phyloP scores from a whole-genome alignment of 257 asterid species.

The Verbascum thapsus region DNA sequence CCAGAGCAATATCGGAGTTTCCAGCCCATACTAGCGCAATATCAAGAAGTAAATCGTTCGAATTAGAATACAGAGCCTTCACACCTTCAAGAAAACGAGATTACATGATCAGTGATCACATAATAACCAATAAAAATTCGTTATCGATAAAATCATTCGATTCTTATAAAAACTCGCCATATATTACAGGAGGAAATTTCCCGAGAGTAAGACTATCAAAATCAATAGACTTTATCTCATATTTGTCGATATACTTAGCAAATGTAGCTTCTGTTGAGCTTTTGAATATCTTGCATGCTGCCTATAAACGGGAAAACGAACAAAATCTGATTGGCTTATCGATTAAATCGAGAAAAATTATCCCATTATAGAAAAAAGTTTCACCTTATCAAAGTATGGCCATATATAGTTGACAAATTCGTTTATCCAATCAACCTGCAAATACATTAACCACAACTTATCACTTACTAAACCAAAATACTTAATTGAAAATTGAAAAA shows the following conservation, averaged over 20 bases:
- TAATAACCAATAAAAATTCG: not conserved
- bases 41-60: conserved; percentile 69
- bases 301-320: conserved; percentile 41
- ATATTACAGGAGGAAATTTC: conserved; percentile 62
- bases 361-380: not conserved
- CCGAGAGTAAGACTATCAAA: conserved; percentile 73
- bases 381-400: conserved; percentile 85
- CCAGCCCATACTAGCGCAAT: conserved; percentile 79
- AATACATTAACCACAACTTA: not conserved
- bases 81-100: conserved; percentile 48
- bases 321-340: not conserved
- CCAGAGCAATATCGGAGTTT: conserved; percentile 58
- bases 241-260: conserved; percentile 59
- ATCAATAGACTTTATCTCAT: conserved; percentile 50
- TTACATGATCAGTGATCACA: not conserved
- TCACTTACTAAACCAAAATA: not conserved
- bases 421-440: conserved; percentile 88
- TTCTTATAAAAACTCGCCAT: conserved; percentile 62
- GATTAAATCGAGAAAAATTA: conserved; percentile 9
- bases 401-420: conserved; percentile 51
- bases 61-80: conserved; percentile 64
- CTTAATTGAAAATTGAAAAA: not conserved
- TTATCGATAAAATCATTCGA: not conserved
- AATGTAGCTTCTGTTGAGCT: conserved; percentile 52
- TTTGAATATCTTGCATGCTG: conserved; percentile 59